phyloP scores from a whole-genome alignment of 176 grass and related monocot genomes.

The Ensete glaucum region DNA sequence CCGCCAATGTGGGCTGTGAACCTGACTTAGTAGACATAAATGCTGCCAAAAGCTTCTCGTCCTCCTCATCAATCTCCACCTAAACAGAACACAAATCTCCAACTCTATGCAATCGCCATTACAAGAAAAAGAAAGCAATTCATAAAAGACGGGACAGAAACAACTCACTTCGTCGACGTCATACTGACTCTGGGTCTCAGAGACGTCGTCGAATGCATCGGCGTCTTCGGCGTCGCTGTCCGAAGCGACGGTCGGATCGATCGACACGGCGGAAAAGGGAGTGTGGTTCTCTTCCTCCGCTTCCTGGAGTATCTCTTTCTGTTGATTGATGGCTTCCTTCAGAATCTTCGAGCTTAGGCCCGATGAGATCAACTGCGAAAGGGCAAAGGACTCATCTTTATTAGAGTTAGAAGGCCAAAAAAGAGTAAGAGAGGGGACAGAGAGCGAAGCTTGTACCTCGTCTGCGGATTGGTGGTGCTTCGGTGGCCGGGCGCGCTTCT shows the following conservation, averaged over 20 bases:
- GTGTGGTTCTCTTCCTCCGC: constrained; percentile 7
- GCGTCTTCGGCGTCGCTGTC: constrained; percentile 41
- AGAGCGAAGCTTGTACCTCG: constrained; percentile 25
- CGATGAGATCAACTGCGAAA: constrained; percentile 38
- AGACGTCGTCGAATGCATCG: constrained; percentile 70
- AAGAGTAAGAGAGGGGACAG: neutral
- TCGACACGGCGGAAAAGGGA: constrained; percentile 26
- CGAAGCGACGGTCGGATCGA: neutral
- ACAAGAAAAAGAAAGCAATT: neutral
- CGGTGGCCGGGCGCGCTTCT: constrained; percentile 47
- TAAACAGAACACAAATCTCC: constrained; percentile 6
- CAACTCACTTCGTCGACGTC: constrained; percentile 45
- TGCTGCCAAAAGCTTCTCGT: constrained; percentile 60
- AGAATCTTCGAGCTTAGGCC: constrained; percentile 73
- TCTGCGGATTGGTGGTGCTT: constrained; percentile 64
- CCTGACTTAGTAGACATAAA: constrained; percentile 57
- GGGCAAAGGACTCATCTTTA: neutral
- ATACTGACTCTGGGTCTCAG: constrained; percentile 57
- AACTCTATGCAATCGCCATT: neutral
- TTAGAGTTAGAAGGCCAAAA: neutral
- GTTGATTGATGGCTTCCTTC: constrained; percentile 67
- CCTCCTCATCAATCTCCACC: constrained; percentile 83
- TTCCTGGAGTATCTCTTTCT: constrained; percentile 60
- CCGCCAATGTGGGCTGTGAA: constrained; percentile 43
- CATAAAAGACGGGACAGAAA: neutral